These are phyloP conservation scores for Candida manassasensis DNA, from an alignment of 805 yeast genomes.

Conservation along the genomic window DNA sequence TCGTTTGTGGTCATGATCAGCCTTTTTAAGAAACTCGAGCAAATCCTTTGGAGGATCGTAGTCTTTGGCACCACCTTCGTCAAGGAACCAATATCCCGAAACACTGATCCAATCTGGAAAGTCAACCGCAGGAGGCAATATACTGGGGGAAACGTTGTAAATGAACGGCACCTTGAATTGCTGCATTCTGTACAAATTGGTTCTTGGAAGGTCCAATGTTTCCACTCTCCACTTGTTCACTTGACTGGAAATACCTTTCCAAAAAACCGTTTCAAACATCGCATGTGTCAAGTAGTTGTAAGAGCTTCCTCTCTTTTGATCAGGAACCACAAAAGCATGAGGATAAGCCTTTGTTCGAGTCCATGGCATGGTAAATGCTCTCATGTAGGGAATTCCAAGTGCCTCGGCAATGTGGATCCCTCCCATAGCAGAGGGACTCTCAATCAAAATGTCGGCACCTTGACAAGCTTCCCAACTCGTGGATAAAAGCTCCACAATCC, in stretches of 20 bases:
- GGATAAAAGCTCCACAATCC: slow-evolving; percentile 71
- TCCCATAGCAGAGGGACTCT: slow-evolving; percentile 95
- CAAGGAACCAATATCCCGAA: slow-evolving; percentile 93
- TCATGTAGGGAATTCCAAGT: slow-evolving; percentile 77
- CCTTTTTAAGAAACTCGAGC: slow-evolving; percentile 54
- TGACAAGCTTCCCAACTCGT: slow-evolving; percentile 88
- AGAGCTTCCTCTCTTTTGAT: slow-evolving; percentile 86
- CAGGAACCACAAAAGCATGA: slow-evolving; percentile 94
- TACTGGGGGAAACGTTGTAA: slow-evolving; percentile 82
- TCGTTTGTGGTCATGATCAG: slow-evolving; percentile 57
- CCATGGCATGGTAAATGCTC: slow-evolving; percentile 99
- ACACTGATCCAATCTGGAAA: slow-evolving; percentile 94
- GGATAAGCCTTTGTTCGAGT: slow-evolving; percentile 93
- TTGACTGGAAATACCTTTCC: slow-evolving; percentile 88
- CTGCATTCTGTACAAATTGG: slow-evolving; percentile 65
- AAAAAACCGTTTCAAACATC: slow-evolving; percentile 85
- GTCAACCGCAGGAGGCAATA: slow-evolving; percentile 90
- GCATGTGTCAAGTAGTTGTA: slow-evolving; percentile 91
- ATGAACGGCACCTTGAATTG: slow-evolving; percentile 82
- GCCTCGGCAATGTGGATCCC: slow-evolving; percentile 96
- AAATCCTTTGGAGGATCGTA: slow-evolving; percentile 62
- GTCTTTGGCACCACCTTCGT: slow-evolving; percentile 48
- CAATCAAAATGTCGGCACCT: slow-evolving; percentile 76
- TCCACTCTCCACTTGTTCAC: slow-evolving; percentile 84
- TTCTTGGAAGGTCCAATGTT: slow-evolving; percentile 57